These are phyloP conservation scores for Skeletonema tropicum DNA, from an alignment of 108 stramenopile species.

Conservation along the genomic window DNA sequence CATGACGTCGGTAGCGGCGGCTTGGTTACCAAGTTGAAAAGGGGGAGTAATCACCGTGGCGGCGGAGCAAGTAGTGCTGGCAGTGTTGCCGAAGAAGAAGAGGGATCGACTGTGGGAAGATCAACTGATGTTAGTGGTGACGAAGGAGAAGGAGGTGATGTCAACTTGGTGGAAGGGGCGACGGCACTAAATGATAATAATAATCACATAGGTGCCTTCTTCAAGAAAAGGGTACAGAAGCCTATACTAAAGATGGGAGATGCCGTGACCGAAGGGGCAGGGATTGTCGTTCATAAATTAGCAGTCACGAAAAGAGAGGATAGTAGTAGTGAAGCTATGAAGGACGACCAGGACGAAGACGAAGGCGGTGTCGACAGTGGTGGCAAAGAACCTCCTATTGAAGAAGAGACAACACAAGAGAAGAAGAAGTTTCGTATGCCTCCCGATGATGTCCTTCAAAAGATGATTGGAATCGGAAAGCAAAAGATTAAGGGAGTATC, in stretches of 20 bases:
- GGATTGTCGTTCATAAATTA: not conserved
- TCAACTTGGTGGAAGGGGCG: not conserved
- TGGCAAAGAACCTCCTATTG: not conserved
- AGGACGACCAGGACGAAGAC: not conserved
- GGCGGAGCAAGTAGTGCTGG: not conserved
- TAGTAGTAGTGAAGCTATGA: not conserved
- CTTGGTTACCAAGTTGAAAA: not conserved
- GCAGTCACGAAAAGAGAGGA: not conserved
- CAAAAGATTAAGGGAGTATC: conserved; percentile 23
- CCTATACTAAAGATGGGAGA: not conserved
- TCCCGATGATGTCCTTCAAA: conserved; percentile 16
- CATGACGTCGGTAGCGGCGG: not conserved
- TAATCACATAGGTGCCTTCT: not conserved
- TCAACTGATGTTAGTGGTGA: not conserved
- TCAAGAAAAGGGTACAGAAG: not conserved
- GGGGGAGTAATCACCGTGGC: not conserved
- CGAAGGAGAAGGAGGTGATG: not conserved
- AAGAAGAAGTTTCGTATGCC: conserved; percentile 30
- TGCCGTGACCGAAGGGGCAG: not conserved
- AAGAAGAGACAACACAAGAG: not conserved
- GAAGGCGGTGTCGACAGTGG: not conserved
- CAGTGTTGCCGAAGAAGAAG: not conserved
- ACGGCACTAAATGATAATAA: not conserved
- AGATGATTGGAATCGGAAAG: conserved; percentile 37
- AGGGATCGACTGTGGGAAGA: too few species aligned